A percentile compares a stretch with the other conserved stretches of the same genome.
Conservation (phyloP, 2,329 filamentous ascomycete genomes). For the Pseudogymnoascus sp. region DNA sequence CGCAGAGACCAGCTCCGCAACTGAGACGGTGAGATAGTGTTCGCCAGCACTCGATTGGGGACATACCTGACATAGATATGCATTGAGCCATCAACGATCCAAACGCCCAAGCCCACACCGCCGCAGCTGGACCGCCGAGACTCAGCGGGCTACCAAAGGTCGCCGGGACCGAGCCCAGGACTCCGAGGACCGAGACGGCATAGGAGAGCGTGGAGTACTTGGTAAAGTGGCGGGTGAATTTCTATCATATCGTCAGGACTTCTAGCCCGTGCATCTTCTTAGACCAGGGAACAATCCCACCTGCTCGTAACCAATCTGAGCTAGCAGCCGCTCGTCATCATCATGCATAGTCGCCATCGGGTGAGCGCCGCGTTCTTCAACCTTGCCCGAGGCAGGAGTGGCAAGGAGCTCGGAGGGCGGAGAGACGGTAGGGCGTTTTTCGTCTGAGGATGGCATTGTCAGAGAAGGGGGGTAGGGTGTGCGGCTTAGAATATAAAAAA, state of each 20-base stretch:
- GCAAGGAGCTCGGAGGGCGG: not conserved
- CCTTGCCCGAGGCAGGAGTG: not conserved
- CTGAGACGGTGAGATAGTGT: constrained; percentile 24
- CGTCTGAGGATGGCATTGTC: not conserved
- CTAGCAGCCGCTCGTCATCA: constrained; percentile 52
- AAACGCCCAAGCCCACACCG: constrained; percentile 58
- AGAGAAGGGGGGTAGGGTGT: not conserved
- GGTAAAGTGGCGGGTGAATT: constrained; percentile 54
- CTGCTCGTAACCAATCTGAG: constrained; percentile 55
- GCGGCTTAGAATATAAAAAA: not conserved
- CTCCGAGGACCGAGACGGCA: constrained; percentile 56
- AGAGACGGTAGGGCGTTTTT: not conserved
- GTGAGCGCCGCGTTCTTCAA: not conserved
- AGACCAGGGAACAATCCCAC: constrained; percentile 29
- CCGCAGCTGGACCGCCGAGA: constrained; percentile 53
- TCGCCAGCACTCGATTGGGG: not conserved
- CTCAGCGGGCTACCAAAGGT: constrained; percentile 51
- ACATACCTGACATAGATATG: constrained; percentile 49
- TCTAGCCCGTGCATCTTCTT: not conserved
- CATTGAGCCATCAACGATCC: constrained; percentile 57
- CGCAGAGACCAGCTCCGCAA: constrained; percentile 57
- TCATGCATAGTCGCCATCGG: constrained; percentile 44
- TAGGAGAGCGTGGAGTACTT: constrained; percentile 61
- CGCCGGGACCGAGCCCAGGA: constrained; percentile 57
- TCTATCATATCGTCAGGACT: constrained; percentile 31